These are phyloP conservation scores for Dendrobium huoshanense DNA, from an alignment of 106 monocot species.

Conservation along the genomic window DNA sequence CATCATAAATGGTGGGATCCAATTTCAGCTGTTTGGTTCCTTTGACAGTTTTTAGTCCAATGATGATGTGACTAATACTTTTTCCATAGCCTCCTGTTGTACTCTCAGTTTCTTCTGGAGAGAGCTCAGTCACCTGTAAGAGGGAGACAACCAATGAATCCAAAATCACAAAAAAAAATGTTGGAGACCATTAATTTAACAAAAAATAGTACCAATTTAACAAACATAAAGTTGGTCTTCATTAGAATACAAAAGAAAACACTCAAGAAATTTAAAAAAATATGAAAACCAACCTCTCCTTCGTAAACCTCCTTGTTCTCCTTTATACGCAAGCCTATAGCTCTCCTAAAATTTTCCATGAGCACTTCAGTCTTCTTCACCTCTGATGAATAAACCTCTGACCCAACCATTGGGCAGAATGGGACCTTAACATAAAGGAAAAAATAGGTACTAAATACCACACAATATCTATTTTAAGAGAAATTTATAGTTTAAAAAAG, in stretches of 20 bases:
- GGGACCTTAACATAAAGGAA: slow-evolving; percentile 51
- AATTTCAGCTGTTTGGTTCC: slow-evolving; percentile 93
- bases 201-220: not conserved
- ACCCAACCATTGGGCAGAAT: slow-evolving; percentile 99
- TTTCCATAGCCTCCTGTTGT: slow-evolving; percentile 85
- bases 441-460: not conserved
- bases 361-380: slow-evolving; percentile 98
- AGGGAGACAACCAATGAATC: not conserved
- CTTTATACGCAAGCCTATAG: slow-evolving; percentile 92
- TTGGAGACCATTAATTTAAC: not conserved
- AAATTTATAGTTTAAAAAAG: not conserved
- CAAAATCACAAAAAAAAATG: not conserved
- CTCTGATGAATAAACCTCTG: slow-evolving; percentile 97
- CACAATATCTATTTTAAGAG: not conserved
- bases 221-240: not conserved
- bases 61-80: slow-evolving; percentile 92
- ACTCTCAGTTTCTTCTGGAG: slow-evolving; percentile 91
- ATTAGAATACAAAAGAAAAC: not conserved
- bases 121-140: slow-evolving; percentile 92
- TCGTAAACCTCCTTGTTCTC: slow-evolving; percentile 99
- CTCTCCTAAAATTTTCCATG: slow-evolving; percentile 97
- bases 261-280: not conserved
- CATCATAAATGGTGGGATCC: slow-evolving; percentile 99
- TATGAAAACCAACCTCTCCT: slow-evolving; percentile 61
- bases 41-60: slow-evolving; percentile 78